Conservation (phyloP, 2,329 filamentous ascomycete species). For the Fonsecaea monophora region DNA sequence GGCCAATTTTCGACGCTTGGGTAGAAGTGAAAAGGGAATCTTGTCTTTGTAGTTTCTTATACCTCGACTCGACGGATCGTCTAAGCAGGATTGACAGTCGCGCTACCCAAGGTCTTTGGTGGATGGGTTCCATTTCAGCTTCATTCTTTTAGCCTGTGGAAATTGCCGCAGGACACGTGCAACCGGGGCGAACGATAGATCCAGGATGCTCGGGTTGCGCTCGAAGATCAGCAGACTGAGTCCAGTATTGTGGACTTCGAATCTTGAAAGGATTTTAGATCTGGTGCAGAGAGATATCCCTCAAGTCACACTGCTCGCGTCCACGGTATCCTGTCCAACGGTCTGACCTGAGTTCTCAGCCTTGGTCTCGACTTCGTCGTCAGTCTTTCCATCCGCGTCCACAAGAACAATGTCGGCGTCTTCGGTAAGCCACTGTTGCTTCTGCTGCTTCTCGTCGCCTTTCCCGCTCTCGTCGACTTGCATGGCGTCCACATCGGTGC, state of each 20-base stretch:
- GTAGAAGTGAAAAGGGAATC: not conserved
- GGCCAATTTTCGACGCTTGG: not conserved
- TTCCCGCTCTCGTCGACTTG: constrained; percentile 27
- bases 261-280: not conserved
- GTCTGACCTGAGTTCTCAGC: constrained; percentile 17
- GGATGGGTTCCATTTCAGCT: not conserved
- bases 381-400: constrained; percentile 41
- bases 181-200: not conserved
- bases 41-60: not conserved
- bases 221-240: not conserved
- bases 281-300: not conserved
- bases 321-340: constrained; percentile 20
- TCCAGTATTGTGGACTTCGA: not conserved
- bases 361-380: constrained; percentile 25
- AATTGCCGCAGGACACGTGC: not conserved
- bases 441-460: constrained; percentile 5
- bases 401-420: constrained; percentile 51
- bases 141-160: not conserved
- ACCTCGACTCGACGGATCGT: not conserved
- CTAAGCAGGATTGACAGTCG: not conserved
- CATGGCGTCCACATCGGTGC: constrained; percentile 30
- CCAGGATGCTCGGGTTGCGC: not conserved
- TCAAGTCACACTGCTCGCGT: constrained; percentile 20
- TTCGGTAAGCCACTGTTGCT: constrained; percentile 24
- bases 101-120: not conserved